Conservation (phyloP, 1,139 yeast species). For the Nadsonia starkeyi-henricii region DNA sequence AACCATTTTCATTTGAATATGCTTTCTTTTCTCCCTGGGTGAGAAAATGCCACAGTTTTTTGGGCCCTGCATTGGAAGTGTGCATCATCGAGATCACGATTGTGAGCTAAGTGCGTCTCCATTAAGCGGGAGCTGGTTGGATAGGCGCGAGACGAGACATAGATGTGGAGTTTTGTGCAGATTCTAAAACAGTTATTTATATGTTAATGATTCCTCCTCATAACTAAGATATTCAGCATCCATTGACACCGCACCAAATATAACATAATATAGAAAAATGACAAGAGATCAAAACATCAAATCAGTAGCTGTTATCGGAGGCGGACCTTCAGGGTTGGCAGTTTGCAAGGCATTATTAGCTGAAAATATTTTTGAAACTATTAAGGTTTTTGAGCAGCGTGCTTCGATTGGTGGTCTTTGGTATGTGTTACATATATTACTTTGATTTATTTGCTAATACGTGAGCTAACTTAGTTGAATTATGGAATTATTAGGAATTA, state of each 20-base stretch:
- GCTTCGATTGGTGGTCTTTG: not conserved
- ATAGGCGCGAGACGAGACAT: not conserved
- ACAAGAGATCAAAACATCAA: not conserved
- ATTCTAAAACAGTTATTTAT: not conserved
- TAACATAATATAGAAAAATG: not conserved
- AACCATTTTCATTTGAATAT: too few relatives aligned
- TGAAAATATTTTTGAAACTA: not conserved
- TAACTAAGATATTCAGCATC: too few relatives aligned
- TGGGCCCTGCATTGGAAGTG: too few relatives aligned
- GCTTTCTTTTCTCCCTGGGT: too few relatives aligned
- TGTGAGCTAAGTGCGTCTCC: not conserved
- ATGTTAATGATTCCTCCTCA: not conserved
- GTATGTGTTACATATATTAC: not conserved
- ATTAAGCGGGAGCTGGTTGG: not conserved
- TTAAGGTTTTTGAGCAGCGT: not conserved
- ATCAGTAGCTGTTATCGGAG: not conserved
- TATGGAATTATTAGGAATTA: not conserved
- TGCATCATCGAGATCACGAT: not conserved
- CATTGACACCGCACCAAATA: too few relatives aligned
- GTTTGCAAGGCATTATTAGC: not conserved
- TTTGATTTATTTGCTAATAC: not conserved
- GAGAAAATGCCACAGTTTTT: too few relatives aligned
- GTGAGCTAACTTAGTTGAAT: not conserved
- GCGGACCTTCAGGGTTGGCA: not conserved
- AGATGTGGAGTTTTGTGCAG: not conserved